Percentiles rank a stretch among this genome's conserved stretches.
These are phyloP conservation scores for Thinopyrum elongatum DNA, from an alignment of 176 grass and related monocot species.

Conservation along the genomic window DNA sequence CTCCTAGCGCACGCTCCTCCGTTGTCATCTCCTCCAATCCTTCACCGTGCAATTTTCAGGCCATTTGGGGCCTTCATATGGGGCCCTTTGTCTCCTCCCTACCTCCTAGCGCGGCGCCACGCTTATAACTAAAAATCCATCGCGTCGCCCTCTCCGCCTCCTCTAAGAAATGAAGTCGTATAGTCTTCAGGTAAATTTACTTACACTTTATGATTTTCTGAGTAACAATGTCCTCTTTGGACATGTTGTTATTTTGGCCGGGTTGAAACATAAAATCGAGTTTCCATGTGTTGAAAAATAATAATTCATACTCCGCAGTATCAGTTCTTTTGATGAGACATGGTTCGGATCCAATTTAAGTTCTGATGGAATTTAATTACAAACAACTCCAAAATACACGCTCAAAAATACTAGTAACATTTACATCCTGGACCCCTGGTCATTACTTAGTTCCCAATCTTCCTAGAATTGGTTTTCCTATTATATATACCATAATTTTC, in stretches of 20 bases:
- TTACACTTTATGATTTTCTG: background rate
- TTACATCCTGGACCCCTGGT: background rate
- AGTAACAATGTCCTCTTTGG: background rate
- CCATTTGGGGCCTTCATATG: conserved; percentile 29
- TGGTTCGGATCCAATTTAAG: background rate
- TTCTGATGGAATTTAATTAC: too few species aligned
- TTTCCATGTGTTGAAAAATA: too few species aligned
- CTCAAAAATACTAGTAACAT: background rate
- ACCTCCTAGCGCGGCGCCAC: background rate
- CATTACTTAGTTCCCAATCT: background rate
- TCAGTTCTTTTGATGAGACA: too few species aligned
- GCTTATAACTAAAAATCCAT: background rate
- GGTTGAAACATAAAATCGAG: too few species aligned
- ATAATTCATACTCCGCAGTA: too few species aligned
- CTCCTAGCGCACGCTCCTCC: background rate
- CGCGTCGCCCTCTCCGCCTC: background rate
- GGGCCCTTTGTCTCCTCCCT: background rate
- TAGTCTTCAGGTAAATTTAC: conserved; percentile 9
- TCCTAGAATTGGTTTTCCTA: background rate
- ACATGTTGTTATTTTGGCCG: background rate
- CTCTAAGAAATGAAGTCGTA: conserved; percentile 6
- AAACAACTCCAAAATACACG: background rate
- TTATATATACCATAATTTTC: background rate
- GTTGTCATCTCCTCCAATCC: background rate
- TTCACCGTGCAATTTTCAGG: background rate